Conservation (phyloP, 2,329 filamentous ascomycete species). For the Venturia nashicola region DNA sequence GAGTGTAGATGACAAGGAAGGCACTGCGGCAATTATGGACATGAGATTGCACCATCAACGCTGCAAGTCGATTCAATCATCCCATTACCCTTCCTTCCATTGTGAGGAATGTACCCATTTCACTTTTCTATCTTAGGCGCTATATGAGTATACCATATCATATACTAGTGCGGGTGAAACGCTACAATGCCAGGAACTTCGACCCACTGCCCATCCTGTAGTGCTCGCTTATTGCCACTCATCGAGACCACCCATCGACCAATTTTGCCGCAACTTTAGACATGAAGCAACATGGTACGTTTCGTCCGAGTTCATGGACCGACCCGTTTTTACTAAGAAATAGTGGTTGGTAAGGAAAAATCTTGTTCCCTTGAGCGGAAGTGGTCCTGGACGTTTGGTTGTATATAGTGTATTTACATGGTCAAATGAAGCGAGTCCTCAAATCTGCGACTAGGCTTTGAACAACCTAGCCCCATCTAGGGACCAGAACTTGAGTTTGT, state of each 20-base stretch:
- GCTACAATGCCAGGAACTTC: not conserved
- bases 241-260: constrained; percentile 14
- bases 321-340: constrained; percentile 10
- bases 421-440: too few relatives aligned
- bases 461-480: too few relatives aligned
- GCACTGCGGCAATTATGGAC: too few relatives aligned
- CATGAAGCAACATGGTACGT: constrained; percentile 13
- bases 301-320: constrained; percentile 9
- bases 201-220: constrained; percentile 7
- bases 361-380: constrained; percentile 6
- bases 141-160: not conserved
- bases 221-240: constrained; percentile 8
- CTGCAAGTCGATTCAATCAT: too few relatives aligned
- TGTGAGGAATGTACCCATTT: too few relatives aligned
- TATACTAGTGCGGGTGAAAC: too few relatives aligned
- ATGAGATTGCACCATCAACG: too few relatives aligned
- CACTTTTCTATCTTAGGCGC: not conserved
- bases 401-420: not conserved
- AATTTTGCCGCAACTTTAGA: constrained; percentile 6
- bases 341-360: constrained; percentile 9
- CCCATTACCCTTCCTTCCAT: too few relatives aligned
- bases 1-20: too few relatives aligned
- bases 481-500: too few relatives aligned
- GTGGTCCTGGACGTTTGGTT: not conserved
- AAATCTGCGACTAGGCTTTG: too few relatives aligned